These are phyloP conservation scores for Kalaharituber pfeilii DNA, from an alignment of 2,329 filamentous ascomycete species.

Conservation along the genomic window DNA sequence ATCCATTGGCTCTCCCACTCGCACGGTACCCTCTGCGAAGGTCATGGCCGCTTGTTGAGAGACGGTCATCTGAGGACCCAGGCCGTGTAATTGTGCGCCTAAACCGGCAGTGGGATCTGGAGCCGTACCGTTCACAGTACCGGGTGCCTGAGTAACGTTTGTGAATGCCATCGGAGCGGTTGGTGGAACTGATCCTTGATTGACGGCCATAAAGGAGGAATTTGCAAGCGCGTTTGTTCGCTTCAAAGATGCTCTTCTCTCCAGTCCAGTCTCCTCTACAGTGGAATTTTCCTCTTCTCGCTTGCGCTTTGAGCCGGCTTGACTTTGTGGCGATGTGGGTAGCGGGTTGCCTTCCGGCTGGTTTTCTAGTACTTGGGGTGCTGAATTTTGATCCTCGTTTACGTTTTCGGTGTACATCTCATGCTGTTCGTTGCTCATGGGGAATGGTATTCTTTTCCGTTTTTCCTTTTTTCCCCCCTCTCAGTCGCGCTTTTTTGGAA, in stretches of 20 bases:
- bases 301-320: slow-evolving; percentile 17
- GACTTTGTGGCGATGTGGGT: slow-evolving; percentile 13
- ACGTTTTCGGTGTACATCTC: slow-evolving; percentile 17
- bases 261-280: slow-evolving; percentile 13
- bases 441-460: slow-evolving; percentile 15
- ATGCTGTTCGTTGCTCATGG: slow-evolving; percentile 19
- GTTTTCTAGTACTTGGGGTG: background rate
- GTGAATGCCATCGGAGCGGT: background rate
- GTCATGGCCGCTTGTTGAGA: slow-evolving; percentile 14
- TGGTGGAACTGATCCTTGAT: slow-evolving; percentile 1
- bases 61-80: slow-evolving; percentile 16
- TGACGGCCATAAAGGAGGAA: slow-evolving; percentile 19
- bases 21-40: slow-evolving; percentile 10
- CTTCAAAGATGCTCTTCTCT: slow-evolving; percentile 17
- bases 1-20: slow-evolving; percentile 11
- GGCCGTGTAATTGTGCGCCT: slow-evolving; percentile 1
- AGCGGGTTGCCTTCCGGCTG: background rate
- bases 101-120: background rate
- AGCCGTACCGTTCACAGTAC: background rate
- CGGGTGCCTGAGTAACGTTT: background rate
- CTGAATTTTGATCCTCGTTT: background rate
- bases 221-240: slow-evolving; percentile 15
- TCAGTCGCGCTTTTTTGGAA: background rate
- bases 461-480: no score
- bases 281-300: slow-evolving; percentile 15